Base-by-base conservation (phyloP, 2,329 filamentous ascomycete species). In the Penicillium palitans region DNA sequence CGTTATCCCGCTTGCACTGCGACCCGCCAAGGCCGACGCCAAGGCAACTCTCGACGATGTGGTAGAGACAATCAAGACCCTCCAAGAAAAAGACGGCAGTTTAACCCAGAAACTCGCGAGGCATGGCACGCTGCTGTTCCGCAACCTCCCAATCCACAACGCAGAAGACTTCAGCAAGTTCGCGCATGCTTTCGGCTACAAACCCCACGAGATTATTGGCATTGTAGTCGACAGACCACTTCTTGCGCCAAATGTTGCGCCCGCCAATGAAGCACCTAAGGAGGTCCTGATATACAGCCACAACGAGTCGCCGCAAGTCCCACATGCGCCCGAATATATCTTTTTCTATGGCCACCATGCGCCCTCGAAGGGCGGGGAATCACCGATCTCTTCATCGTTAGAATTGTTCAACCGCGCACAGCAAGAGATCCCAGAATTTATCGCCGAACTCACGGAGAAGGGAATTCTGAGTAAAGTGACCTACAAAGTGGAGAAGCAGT, bases 241-340 rank as follows among this genome's bases (percentile, higher is more conserved):
- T 3, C 71, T 79, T 4, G 78, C 78, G 3, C 74, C 75, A 6
- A 80, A 79, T 55, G 76, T 80, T 1, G 76, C 76, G 2, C 79
- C 80, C 0, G 80, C 80, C 4, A 83, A 81, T 55, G 78, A 81
- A 64, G 73, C 79, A 2, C 78, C 79, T 1, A 80, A 79, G 61
- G 74, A 80, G 49, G 77, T 80, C 1, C 69, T 77, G 8, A 81
- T 82, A 41, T 81, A 81, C 64, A 81, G 75, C 61, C 80, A 82
- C 67, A 83, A 82, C 59, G 80, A 83, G 61, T 81, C 78, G 0
- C 78, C 78, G 0, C 80, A 81, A 60, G 79, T 81, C 0, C 80
- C 80, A 1, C 80, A 82, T 58, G 78, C 79, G 0, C 80, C 80
- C 0, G 80, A 79, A 59, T 82, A 82, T 58, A 78, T 82, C 49